Conservation (phyloP, 2,329 filamentous ascomycete genomes). For the Monilinia laxa region DNA sequence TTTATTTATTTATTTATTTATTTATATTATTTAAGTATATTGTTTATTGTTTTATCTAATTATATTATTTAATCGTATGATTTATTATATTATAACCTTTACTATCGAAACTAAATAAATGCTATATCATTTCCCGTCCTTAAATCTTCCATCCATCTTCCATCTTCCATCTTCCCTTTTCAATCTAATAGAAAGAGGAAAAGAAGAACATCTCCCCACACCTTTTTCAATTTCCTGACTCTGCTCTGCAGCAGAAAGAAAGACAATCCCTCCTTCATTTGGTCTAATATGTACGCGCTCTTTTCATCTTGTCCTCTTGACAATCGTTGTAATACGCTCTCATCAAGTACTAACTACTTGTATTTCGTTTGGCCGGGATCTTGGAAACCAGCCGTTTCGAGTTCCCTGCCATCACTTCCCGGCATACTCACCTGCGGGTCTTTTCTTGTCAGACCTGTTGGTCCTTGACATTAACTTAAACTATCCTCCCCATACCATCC, state of each 20-base stretch:
- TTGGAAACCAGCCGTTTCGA: conserved; percentile 20
- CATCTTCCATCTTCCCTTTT: not conserved
- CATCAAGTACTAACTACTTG: not conserved
- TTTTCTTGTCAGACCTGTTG: conserved; percentile 4
- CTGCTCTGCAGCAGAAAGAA: not conserved
- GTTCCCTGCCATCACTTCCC: conserved; percentile 20
- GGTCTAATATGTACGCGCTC: not conserved
- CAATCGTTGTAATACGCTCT: too few species aligned
- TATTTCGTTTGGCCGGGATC: conserved; percentile 13
- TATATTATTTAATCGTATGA: too few species aligned
- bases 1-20: too few species aligned
- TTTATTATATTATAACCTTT: too few species aligned
- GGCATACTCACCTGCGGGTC: conserved; percentile 12
- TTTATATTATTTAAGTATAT: too few species aligned
- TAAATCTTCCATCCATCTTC: too few species aligned
- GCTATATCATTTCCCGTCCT: too few species aligned
- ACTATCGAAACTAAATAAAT: too few species aligned
- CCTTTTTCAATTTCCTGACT: not conserved
- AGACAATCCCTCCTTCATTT: not conserved
- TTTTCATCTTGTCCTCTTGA: not conserved
- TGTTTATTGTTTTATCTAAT: too few species aligned
- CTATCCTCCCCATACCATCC: too few species aligned
- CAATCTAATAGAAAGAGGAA: not conserved
- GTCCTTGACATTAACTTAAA: conserved; percentile 11
- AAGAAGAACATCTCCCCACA: not conserved